A percentile compares a stretch with the other conserved stretches of the same genome.
Evolutionary conservation across 176 grass and related monocot genomes (phyloP).

Genomic region (Eragrostis nindensis): DNA sequence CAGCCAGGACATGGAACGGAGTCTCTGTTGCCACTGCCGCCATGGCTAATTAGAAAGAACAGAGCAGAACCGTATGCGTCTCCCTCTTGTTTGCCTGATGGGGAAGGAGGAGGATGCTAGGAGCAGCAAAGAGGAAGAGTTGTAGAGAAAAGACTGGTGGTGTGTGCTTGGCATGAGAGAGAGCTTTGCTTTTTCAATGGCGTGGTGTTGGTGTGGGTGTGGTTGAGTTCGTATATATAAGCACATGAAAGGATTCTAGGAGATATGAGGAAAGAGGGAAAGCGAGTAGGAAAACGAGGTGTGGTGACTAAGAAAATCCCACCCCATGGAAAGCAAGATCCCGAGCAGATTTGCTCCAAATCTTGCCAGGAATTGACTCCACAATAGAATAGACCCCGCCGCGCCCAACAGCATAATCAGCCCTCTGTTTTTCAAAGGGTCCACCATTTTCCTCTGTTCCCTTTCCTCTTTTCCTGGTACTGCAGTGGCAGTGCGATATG

Average conservation of each 20-base stretch:
- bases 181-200: slow-evolving; percentile 35
- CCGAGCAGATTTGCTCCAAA: slow-evolving; percentile 73
- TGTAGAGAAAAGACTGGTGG: slow-evolving; percentile 25
- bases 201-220: slow-evolving; percentile 43
- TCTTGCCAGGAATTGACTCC: slow-evolving; percentile 70
- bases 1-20: slow-evolving; percentile 80
- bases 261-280: slow-evolving; percentile 42
- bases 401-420: slow-evolving; percentile 19
- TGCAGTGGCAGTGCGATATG: no score
- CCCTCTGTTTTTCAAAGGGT: slow-evolving; percentile 18
- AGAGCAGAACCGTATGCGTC: not conserved
- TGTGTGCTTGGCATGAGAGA: slow-evolving; percentile 30
- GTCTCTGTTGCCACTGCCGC: slow-evolving; percentile 49
- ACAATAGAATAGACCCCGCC: slow-evolving; percentile 27
- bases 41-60: slow-evolving; percentile 40
- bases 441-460: slow-evolving; percentile 49
- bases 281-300: slow-evolving; percentile 17
- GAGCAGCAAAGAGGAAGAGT: slow-evolving; percentile 32
- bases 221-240: slow-evolving; percentile 34
- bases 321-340: slow-evolving; percentile 75
- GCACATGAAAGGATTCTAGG: slow-evolving; percentile 54
- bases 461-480: not conserved
- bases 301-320: slow-evolving; percentile 60
- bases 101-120: not conserved
- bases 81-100: not conserved